Percentiles rank a stretch among this genome's conserved stretches.
These are phyloP conservation scores for Blepharisma undulans DNA, from an alignment of 169 alveolate species.

Conservation along the genomic window DNA sequence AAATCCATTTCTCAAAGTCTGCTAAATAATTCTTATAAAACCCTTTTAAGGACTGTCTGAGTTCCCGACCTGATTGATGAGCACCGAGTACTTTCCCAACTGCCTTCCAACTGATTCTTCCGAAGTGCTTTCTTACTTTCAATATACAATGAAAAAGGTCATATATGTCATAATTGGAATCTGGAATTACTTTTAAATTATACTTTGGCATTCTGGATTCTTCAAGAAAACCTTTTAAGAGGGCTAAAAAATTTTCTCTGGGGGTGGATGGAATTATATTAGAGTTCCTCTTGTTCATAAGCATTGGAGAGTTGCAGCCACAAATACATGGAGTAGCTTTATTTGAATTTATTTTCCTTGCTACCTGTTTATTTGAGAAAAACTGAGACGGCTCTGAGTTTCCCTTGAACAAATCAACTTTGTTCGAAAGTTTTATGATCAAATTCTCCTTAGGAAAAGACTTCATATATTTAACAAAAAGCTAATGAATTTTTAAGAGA, in stretches of 20 bases:
- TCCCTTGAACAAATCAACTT: not conserved
- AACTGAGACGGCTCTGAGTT: not conserved
- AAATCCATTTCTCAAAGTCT: constrained; percentile 15
- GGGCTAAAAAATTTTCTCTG: constrained; percentile 10
- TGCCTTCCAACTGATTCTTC: constrained; percentile 11
- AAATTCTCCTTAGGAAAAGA: not conserved
- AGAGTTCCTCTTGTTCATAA: not conserved
- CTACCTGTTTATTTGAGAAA: not conserved
- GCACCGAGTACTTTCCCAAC: constrained; percentile 15
- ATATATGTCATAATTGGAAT: constrained; percentile 9
- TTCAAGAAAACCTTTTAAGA: not conserved
- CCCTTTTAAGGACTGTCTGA: not conserved
- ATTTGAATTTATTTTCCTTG: not conserved
- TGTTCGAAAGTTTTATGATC: not conserved
- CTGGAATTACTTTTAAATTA: not conserved
- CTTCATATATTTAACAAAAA: not conserved
- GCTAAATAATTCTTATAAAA: not conserved
- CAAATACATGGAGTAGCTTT: constrained; percentile 4
- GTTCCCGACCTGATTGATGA: not conserved
- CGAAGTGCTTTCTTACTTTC: constrained; percentile 14
- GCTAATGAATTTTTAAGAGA: not conserved
- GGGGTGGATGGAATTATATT: not conserved
- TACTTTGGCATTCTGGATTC: not conserved
- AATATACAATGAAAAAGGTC: constrained; percentile 38
- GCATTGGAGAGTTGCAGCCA: constrained; percentile 39